Evolutionary conservation across 108 stramenopile genomes (phyloP).

Genomic region (Conticribra guillardii): DNA sequence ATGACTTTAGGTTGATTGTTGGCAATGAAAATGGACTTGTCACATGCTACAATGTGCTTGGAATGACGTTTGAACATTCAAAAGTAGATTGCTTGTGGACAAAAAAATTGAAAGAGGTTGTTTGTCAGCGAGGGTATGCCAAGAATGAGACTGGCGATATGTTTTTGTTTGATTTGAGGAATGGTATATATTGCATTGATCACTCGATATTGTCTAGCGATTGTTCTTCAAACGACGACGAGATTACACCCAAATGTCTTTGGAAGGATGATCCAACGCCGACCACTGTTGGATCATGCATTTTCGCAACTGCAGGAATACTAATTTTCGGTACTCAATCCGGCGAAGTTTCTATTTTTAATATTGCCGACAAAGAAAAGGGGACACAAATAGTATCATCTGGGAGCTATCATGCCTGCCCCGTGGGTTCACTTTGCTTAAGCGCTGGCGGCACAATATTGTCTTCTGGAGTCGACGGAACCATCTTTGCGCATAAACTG

Average conservation of each 20-base stretch:
- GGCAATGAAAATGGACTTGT: neutral
- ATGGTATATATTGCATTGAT: neutral
- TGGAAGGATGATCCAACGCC: no score
- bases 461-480: conserved; percentile 4
- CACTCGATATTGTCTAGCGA: no score
- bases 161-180: neutral
- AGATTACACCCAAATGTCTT: no score
- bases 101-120: neutral
- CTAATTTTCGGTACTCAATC: conserved; percentile 2
- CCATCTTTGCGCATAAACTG: neutral
- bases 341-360: neutral
- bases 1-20: conserved; percentile 6
- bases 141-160: neutral
- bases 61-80: conserved; percentile 8
- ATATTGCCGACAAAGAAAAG: neutral
- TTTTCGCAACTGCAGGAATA: neutral
- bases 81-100: conserved; percentile 12
- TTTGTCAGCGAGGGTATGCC: neutral
- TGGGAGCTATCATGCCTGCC: neutral
- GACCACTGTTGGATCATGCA: no score
- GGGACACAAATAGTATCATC: neutral
- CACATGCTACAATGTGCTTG: conserved; percentile 5
- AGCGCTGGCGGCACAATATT: neutral
- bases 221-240: no score
- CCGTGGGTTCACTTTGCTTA: neutral